Conservation (phyloP, 2,329 filamentous ascomycete species). For the Phoma herbarum region DNA sequence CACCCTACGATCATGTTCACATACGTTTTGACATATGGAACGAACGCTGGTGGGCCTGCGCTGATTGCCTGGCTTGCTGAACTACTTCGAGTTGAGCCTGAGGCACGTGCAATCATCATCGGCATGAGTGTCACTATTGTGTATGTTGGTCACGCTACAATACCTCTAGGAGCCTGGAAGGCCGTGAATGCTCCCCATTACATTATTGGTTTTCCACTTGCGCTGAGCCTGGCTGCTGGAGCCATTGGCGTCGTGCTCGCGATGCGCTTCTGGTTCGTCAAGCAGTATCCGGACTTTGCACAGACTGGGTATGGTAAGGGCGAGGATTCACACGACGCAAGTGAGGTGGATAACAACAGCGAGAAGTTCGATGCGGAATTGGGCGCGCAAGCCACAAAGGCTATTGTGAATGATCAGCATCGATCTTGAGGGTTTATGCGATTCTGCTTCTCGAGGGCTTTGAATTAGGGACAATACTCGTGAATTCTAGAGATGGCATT, state of each 20-base stretch:
- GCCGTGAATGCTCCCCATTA: neutral
- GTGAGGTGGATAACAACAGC: neutral
- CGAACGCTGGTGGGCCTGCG: neutral
- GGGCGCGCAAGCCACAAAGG: neutral
- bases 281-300: slow-evolving; percentile 1
- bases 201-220: neutral
- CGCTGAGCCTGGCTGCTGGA: slow-evolving; percentile 7
- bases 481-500: too few species aligned
- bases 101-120: slow-evolving; percentile 23
- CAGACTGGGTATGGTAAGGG: slow-evolving; percentile 2
- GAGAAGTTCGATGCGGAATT: neutral
- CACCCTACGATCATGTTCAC: slow-evolving; percentile 18
- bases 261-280: slow-evolving; percentile 19
- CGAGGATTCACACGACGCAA: neutral
- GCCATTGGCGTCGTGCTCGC: slow-evolving; percentile 4
- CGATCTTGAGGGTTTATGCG: neutral
- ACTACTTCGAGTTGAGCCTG: slow-evolving; percentile 20
- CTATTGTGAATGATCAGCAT: neutral
- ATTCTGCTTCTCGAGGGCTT: too few species aligned
- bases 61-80: slow-evolving; percentile 21
- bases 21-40: slow-evolving; percentile 23
- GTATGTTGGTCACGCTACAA: neutral
- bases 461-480: too few species aligned
- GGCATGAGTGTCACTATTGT: slow-evolving; percentile 17
- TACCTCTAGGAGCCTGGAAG: neutral